These are phyloP conservation scores for Lasiodiplodia gonubiensis DNA, from an alignment of 2,329 filamentous ascomycete species.

Conservation along the genomic window DNA sequence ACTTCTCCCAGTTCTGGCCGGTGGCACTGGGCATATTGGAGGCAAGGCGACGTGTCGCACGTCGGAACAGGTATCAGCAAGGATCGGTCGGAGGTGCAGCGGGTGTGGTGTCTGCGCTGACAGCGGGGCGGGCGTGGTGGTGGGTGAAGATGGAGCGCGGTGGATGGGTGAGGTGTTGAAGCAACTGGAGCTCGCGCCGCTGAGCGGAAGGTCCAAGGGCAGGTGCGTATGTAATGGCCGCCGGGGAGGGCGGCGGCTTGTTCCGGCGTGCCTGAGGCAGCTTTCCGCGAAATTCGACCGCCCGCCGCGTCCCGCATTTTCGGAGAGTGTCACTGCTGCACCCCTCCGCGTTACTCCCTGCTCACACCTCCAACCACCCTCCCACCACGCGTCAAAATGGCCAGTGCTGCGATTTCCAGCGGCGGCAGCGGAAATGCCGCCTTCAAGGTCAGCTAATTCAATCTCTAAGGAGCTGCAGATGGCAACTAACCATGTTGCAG, in stretches of 20 bases:
- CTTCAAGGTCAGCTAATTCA: conserved; percentile 62
- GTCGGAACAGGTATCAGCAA: conserved; percentile 8
- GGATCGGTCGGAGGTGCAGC: background rate
- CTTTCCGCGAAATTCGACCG: conserved; percentile 24
- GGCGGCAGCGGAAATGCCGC: conserved; percentile 63
- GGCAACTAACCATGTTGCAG: conserved; percentile 53
- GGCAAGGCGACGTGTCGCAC: conserved; percentile 15
- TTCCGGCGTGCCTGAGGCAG: conserved; percentile 25
- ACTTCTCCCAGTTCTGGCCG: conserved; percentile 97
- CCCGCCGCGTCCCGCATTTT: conserved; percentile 27
- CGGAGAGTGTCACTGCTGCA: conserved; percentile 27
- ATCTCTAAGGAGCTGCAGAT: conserved; percentile 34
- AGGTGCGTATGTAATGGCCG: conserved; percentile 27
- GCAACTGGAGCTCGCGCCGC: conserved; percentile 15
- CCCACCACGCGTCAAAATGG: conserved; percentile 51
- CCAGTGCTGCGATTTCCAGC: conserved; percentile 39
- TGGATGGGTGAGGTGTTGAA: conserved; percentile 21
- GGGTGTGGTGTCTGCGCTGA: background rate
- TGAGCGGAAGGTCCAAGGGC: conserved; percentile 8
- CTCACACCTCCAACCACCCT: conserved; percentile 23
- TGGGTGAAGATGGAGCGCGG: conserved; percentile 15
- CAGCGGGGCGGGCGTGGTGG: conserved; percentile 23
- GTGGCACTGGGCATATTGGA: conserved; percentile 86
- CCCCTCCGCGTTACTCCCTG: conserved; percentile 28
- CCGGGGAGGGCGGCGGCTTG: conserved; percentile 21